Conservation (phyloP, 1,284 basidiomycete genomes). For the Lignosus rhinocerotis region DNA sequence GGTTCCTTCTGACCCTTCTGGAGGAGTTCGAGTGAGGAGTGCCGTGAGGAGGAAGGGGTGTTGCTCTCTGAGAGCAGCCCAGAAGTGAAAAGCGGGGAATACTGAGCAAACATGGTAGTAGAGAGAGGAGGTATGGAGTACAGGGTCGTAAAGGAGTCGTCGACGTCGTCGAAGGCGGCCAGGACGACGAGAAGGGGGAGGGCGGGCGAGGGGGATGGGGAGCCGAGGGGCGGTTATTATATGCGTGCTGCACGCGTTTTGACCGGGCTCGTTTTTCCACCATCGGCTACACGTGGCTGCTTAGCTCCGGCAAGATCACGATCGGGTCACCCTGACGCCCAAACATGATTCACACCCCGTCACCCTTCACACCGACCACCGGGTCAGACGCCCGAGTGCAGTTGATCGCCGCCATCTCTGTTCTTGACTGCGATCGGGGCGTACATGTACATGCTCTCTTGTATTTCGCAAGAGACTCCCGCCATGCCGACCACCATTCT, state of each 20-base stretch:
- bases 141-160: background rate
- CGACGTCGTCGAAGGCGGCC: constrained; percentile 8
- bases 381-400: background rate
- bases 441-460: too few species aligned
- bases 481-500: background rate
- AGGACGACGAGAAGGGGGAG: constrained; percentile 11
- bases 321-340: constrained; percentile 11
- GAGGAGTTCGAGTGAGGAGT: constrained; percentile 33
- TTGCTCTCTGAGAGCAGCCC: constrained; percentile 47
- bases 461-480: too few species aligned
- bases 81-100: constrained; percentile 63
- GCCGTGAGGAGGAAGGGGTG: constrained; percentile 32
- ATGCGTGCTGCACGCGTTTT: constrained; percentile 3
- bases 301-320: constrained; percentile 6
- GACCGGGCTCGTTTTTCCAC: background rate
- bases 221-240: constrained; percentile 13
- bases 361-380: constrained; percentile 19
- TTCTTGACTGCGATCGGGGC: background rate
- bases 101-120: constrained; percentile 36
- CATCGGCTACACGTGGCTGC: constrained; percentile 12
- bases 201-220: constrained; percentile 3
- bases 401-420: too few species aligned
- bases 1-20: constrained; percentile 33
- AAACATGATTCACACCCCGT: constrained; percentile 17
- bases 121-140: background rate